phyloP scores from a whole-genome alignment of 192 early-diverging fungal genomes.

The Coemansia sp. region DNA sequence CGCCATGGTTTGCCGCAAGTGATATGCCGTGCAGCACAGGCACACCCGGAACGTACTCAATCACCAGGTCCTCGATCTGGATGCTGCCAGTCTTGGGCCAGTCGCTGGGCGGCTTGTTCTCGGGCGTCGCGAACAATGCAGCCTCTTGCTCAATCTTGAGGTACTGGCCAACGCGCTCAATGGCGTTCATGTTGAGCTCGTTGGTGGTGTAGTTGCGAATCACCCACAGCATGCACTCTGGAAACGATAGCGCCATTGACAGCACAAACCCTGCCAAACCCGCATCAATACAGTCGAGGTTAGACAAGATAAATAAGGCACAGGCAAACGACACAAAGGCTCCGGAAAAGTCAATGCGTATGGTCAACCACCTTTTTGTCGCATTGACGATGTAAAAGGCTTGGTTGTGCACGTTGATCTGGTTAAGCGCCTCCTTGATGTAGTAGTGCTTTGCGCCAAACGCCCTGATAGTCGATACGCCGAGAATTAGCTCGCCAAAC shows the following conservation, averaged over 20 bases:
- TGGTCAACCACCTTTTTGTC: conserved; percentile 83
- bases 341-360: conserved; percentile 73
- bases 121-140: conserved; percentile 52
- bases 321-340: conserved; percentile 66
- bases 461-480: conserved; percentile 77
- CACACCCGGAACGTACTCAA: conserved; percentile 72
- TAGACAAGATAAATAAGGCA: conserved; percentile 60
- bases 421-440: conserved; percentile 29
- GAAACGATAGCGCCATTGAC: conserved; percentile 78
- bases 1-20: conserved; percentile 63
- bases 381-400: conserved; percentile 81
- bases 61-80: conserved; percentile 61
- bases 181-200: conserved; percentile 81
- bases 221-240: conserved; percentile 72
- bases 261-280: conserved; percentile 84
- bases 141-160: conserved; percentile 74
- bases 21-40: conserved; percentile 74
- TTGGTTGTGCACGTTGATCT: conserved; percentile 75
- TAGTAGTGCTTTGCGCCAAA: conserved; percentile 71
- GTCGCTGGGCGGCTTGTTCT: conserved; percentile 44
- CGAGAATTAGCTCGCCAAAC: conserved; percentile 72
- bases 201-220: conserved; percentile 71
- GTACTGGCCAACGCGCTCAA: conserved; percentile 85
- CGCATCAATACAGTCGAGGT: conserved; percentile 60
- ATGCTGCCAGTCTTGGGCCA: conserved; percentile 74